phyloP scores from a whole-genome alignment of 345 rosid genomes.

The Murraya koenigii region DNA sequence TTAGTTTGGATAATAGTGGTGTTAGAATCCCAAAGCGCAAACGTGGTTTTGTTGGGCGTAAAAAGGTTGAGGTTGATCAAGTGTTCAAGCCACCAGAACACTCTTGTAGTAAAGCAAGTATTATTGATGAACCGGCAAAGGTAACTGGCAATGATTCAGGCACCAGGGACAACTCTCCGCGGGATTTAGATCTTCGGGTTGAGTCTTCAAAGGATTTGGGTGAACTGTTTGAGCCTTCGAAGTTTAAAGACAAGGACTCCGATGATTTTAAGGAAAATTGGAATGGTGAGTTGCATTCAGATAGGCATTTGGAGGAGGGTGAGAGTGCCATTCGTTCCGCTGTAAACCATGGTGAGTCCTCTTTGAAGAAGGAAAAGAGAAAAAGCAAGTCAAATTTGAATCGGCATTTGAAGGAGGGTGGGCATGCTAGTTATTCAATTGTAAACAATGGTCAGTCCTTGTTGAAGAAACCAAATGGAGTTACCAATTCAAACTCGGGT shows the following conservation, averaged over 20 bases:
- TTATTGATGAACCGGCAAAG: slow-evolving; percentile 35
- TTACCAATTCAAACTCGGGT: slow-evolving; percentile 34
- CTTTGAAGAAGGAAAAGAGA: slow-evolving; percentile 27
- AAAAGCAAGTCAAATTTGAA: slow-evolving; percentile 35
- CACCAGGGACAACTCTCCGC: slow-evolving; percentile 27
- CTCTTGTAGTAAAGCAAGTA: slow-evolving; percentile 33
- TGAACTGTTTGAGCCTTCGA: slow-evolving; percentile 19
- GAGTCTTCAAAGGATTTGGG: background rate
- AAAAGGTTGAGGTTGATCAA: slow-evolving; percentile 49
- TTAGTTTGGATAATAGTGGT: slow-evolving; percentile 46
- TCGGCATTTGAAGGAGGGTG: slow-evolving; percentile 38
- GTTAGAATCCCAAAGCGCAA: slow-evolving; percentile 75
- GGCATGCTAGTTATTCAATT: slow-evolving; percentile 27
- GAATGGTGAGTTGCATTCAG: slow-evolving; percentile 25
- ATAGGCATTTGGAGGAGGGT: slow-evolving; percentile 39
- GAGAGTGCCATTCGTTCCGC: slow-evolving; percentile 30
- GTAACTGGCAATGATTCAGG: slow-evolving; percentile 33
- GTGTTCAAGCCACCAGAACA: slow-evolving; percentile 37
- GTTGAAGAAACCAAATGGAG: slow-evolving; percentile 30
- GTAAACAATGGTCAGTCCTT: slow-evolving; percentile 34
- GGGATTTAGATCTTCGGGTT: slow-evolving; percentile 13
- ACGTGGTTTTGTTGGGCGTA: slow-evolving; percentile 76
- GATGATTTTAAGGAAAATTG: slow-evolving; percentile 37
- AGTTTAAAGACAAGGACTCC: slow-evolving; percentile 32
- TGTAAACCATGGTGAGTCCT: slow-evolving; percentile 32